Evolutionary conservation across 805 yeast genomes (phyloP).

Genomic region (Grigorovia humatica): DNA sequence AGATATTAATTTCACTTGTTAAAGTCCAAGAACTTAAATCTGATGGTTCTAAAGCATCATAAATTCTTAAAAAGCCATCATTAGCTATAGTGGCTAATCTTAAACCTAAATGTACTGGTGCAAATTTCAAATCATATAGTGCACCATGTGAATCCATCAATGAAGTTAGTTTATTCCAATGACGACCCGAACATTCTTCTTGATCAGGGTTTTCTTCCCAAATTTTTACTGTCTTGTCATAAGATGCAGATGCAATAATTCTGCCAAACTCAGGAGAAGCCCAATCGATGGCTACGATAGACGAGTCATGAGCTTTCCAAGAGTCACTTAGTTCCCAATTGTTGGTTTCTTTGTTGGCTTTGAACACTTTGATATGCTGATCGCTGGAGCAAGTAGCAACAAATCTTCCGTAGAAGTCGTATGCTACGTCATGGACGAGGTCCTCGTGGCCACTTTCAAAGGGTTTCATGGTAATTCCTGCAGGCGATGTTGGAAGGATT

Average conservation of each 20-base stretch:
- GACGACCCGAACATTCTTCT: constrained; percentile 61
- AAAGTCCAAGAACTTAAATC: constrained; percentile 75
- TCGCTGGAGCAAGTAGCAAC: constrained; percentile 94
- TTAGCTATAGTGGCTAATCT: constrained; percentile 79
- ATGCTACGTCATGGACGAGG: constrained; percentile 78
- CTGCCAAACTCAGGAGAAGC: constrained; percentile 93
- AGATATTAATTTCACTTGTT: constrained; percentile 57
- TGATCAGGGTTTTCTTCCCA: constrained; percentile 89
- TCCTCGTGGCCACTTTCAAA: constrained; percentile 90
- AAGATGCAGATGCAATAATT: constrained; percentile 76
- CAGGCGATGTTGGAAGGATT: background rate
- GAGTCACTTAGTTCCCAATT: constrained; percentile 79
- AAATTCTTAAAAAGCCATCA: constrained; percentile 76
- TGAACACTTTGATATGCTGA: constrained; percentile 85
- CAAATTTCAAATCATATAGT: constrained; percentile 78
- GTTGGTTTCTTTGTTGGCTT: constrained; percentile 46
- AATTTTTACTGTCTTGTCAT: constrained; percentile 77
- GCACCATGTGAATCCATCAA: constrained; percentile 85
- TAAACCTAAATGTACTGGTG: constrained; percentile 74
- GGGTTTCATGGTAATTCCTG: no score
- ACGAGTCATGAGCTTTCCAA: constrained; percentile 93
- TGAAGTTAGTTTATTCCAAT: constrained; percentile 72
- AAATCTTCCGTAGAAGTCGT: constrained; percentile 86
- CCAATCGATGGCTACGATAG: constrained; percentile 76
- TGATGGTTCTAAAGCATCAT: constrained; percentile 85